Evolutionary conservation across 345 rosid species (phyloP).

Genomic region (Populus ilicifolia): DNA sequence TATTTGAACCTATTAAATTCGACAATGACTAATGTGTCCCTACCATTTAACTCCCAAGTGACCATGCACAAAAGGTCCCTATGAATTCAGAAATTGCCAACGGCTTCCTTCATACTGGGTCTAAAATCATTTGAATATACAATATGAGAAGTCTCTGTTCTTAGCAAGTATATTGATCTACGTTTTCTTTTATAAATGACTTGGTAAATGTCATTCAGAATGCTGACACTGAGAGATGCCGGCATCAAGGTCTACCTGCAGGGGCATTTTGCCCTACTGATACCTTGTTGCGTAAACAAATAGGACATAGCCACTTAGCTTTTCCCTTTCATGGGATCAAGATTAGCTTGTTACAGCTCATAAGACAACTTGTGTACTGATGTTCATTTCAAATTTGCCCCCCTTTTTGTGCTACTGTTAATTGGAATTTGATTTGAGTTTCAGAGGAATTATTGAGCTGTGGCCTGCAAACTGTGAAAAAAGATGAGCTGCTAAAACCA

Average conservation of each 20-base stretch:
- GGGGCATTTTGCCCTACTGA: background rate
- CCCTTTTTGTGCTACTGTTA: background rate
- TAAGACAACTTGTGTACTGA: background rate
- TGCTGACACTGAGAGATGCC: constrained; percentile 2
- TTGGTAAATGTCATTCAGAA: background rate
- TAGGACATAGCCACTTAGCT: background rate
- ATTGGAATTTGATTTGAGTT: background rate
- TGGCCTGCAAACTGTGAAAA: background rate
- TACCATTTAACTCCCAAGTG: too few species aligned
- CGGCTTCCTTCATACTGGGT: background rate
- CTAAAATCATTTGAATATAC: constrained; percentile 5
- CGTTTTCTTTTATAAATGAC: background rate
- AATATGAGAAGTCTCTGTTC: constrained; percentile 15
- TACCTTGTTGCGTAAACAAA: background rate
- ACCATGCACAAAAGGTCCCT: constrained; percentile 3
- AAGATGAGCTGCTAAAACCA: background rate
- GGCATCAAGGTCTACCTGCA: constrained; percentile 6
- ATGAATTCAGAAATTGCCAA: constrained; percentile 11
- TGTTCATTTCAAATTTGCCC: background rate
- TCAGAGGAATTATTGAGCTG: background rate
- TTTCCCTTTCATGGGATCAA: background rate
- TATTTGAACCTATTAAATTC: too few species aligned
- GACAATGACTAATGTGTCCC: too few species aligned
- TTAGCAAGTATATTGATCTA: background rate
- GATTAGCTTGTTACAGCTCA: background rate